Evolutionary conservation across 805 yeast species (phyloP), one percentile per base, ranked within the genome.

Genomic region (Citeromyces matritensis): DNA sequence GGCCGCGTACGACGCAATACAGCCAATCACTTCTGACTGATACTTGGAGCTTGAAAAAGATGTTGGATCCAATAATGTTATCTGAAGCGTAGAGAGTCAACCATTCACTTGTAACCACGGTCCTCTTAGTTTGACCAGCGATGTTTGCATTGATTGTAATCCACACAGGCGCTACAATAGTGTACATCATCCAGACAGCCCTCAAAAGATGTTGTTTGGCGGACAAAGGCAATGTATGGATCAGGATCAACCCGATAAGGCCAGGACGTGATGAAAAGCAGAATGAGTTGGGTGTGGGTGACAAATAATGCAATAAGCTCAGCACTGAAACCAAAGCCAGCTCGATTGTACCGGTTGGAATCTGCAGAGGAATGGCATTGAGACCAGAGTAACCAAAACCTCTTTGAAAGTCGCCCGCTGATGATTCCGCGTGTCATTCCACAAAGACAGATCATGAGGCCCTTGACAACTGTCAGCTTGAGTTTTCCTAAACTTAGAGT

Each of bases 1-100:
- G 9, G 30, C 27, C 15, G 14, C 23, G 41, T 69, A 65, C 29
- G 72, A 57, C 8, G 57, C 65, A 34, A 69, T 61, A 45, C 71
- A 58, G 3, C 70, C 58, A 17, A 62, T 56, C 39, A 70, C 69
- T 3, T 75, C 79, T 23, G 69, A 65, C 6, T 47, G 51, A 42
- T 76, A 79, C 72, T 32, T 74, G 69, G 5, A 50, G 42, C 1
- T 63, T 53, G 33, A 56, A 57, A 53, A 78, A 79, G 9, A 80
- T 60, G 48, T 76, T 83, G 5, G 86, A 83, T 4, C 85, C 85
- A 32, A 73, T 63, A 29, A 76, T 51, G 42, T 73, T 72, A 11
- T 82, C 81, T 26, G 67, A 64, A 31, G 81, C 71, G 43, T 73
- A 78, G 4, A 69, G 73, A 34, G 76, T 58, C 51, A 77, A 57